Conservation (phyloP, 768 basidiomycete genomes). For the Termitomyces bulborhizus region DNA sequence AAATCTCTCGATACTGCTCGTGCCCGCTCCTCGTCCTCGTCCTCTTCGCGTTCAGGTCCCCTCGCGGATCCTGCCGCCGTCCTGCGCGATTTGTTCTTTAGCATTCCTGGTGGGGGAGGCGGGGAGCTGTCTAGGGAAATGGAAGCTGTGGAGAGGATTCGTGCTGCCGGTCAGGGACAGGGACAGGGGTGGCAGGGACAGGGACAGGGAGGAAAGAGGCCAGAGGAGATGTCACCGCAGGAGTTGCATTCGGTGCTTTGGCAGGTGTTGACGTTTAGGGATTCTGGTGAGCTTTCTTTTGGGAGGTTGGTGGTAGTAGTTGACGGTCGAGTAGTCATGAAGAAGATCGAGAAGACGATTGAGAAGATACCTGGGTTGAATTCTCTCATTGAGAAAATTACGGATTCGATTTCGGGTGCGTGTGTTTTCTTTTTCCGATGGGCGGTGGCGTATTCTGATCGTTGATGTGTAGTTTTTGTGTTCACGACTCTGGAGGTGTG, state of each 20-base stretch:
- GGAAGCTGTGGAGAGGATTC: slow-evolving; percentile 64
- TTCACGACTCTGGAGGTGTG: slow-evolving; percentile 79
- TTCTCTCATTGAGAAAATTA: slow-evolving; percentile 71
- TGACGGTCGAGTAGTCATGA: slow-evolving; percentile 40
- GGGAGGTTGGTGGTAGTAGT: not conserved
- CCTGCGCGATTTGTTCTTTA: slow-evolving; percentile 55
- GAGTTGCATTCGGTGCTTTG: slow-evolving; percentile 80
- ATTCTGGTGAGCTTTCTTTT: slow-evolving; percentile 45
- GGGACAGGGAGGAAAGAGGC: slow-evolving; percentile 41
- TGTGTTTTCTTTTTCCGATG: slow-evolving; percentile 20
- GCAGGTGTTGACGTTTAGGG: slow-evolving; percentile 82
- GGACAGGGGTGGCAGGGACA: not conserved
- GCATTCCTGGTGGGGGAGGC: slow-evolving; percentile 56
- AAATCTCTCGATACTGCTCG: slow-evolving; percentile 69
- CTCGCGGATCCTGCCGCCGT: slow-evolving; percentile 30
- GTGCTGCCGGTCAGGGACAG: slow-evolving; percentile 44
- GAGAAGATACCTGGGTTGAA: slow-evolving; percentile 83
- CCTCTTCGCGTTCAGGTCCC: slow-evolving; percentile 20
- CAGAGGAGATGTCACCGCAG: slow-evolving; percentile 83
- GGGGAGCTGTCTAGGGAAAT: slow-evolving; percentile 67
- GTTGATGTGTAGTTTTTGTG: slow-evolving; percentile 55
- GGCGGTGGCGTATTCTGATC: not conserved
- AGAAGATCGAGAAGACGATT: slow-evolving; percentile 67
- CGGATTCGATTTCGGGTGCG: slow-evolving; percentile 62
- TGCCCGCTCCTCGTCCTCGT: slow-evolving; percentile 48